These are phyloP conservation scores for Echium plantagineum DNA, from an alignment of 257 asterid species.

Conservation along the genomic window DNA sequence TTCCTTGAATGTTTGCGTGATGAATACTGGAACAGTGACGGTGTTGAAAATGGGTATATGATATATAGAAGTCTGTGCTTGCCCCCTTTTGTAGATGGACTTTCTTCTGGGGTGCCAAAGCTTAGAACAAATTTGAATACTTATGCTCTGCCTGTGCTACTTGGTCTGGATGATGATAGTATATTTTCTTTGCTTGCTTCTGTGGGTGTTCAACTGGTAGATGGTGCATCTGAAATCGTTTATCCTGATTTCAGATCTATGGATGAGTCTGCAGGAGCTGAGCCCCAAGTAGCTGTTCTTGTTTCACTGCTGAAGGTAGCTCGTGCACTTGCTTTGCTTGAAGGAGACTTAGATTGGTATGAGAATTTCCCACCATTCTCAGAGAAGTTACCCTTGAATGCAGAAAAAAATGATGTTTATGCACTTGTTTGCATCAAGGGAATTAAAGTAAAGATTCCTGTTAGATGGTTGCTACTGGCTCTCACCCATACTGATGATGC, in stretches of 20 bases:
- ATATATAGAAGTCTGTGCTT: slow-evolving; percentile 64
- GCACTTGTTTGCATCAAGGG: slow-evolving; percentile 57
- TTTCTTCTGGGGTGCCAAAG: slow-evolving; percentile 69
- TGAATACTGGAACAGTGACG: slow-evolving; percentile 79
- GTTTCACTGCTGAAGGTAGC: slow-evolving; percentile 84
- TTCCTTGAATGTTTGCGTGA: slow-evolving; percentile 87
- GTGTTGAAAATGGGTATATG: slow-evolving; percentile 56
- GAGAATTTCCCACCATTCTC: slow-evolving; percentile 22
- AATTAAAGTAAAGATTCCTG: slow-evolving; percentile 55
- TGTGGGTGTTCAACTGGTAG: slow-evolving; percentile 43
- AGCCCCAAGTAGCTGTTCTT: slow-evolving; percentile 68
- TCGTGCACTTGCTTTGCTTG: slow-evolving; percentile 73
- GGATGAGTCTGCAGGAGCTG: slow-evolving; percentile 36
- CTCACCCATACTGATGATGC: slow-evolving; percentile 79
- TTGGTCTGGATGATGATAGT: slow-evolving; percentile 71
- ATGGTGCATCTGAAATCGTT: slow-evolving; percentile 32
- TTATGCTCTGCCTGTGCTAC: slow-evolving; percentile 75
- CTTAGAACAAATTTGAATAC: slow-evolving; percentile 81
- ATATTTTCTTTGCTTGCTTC: slow-evolving; percentile 75
- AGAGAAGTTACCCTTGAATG: slow-evolving; percentile 29
- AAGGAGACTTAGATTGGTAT: slow-evolving; percentile 88
- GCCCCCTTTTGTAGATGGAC: slow-evolving; percentile 66
- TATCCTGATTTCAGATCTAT: slow-evolving; percentile 27
- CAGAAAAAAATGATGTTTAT: slow-evolving; percentile 24
- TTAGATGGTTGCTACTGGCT: slow-evolving; percentile 68